These are phyloP conservation scores for Colletotrichum magnum DNA, from an alignment of 2,329 filamentous ascomycete genomes.

Conservation along the genomic window DNA sequence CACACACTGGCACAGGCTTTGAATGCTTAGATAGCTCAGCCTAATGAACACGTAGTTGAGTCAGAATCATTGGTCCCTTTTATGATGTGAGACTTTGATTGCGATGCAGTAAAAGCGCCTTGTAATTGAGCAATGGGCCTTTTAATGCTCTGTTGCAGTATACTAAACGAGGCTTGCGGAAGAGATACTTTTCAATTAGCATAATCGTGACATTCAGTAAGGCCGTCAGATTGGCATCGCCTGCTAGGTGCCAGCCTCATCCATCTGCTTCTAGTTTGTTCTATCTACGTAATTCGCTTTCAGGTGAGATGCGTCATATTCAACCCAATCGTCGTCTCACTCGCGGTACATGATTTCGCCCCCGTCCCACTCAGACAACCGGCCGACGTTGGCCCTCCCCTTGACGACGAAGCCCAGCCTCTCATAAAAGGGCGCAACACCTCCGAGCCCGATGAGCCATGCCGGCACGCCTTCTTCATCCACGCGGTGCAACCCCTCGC, in stretches of 20 bases:
- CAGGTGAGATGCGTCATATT: too few species aligned
- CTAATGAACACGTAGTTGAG: constrained; percentile 38
- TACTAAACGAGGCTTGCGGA: too few species aligned
- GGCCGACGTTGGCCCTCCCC: constrained; percentile 52
- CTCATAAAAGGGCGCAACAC: constrained; percentile 50
- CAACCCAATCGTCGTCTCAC: constrained; percentile 36
- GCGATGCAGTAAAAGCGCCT: not conserved
- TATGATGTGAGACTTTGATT: not conserved
- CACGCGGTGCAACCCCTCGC: constrained; percentile 47
- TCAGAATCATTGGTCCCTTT: not conserved
- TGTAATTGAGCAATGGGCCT: not conserved
- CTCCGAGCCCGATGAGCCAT: constrained; percentile 51
- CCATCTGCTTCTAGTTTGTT: not conserved
- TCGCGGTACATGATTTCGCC: constrained; percentile 55
- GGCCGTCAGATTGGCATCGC: too few species aligned
- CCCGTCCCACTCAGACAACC: constrained; percentile 53
- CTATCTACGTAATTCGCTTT: too few species aligned
- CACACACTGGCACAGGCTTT: constrained; percentile 25
- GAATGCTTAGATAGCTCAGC: constrained; percentile 43
- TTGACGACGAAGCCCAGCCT: constrained; percentile 53
- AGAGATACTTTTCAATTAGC: too few species aligned
- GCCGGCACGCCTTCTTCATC: constrained; percentile 48
- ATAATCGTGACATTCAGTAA: too few species aligned
- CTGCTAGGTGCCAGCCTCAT: not conserved
- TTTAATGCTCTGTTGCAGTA: too few species aligned